Base-by-base conservation (phyloP, 768 basidiomycete genomes). In the Xerocomellus amylosporus region DNA sequence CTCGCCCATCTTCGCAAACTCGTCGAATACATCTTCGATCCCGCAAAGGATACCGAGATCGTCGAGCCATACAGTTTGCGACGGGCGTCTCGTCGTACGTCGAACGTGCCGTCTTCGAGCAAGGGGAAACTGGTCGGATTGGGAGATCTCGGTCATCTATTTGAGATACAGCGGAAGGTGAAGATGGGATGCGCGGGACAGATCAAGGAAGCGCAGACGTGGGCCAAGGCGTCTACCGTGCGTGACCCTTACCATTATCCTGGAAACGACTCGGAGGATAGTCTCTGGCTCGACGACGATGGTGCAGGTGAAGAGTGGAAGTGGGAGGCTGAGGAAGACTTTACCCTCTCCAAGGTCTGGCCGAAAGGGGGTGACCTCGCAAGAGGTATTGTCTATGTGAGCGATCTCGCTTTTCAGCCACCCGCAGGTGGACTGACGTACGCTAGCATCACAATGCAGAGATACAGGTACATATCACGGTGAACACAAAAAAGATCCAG, bases 281-380 rank as follows among this genome's bases (percentile, higher is more conserved):
- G 68, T 39, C 56, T 63, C 36, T 63, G 69, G 58, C 55, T 68
- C 26, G 64, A 67, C 2, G 64, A 64, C n/a, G 59, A 65, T 0
- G 71, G 71, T 2, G 74, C 72, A 36, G 73, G 77, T 0, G 76
- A 76, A 6, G 77, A 74, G 9, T 87, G 86, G 81, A 77, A 74
- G 39, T 89, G 87, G 87, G 79, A 83, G 47, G 79, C 82, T 3
- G 88, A 89, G 63, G 84, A 87, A 61, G 87, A 87, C 56, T 77
- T 80, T 45, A 79, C 79, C 0, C 65, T 89, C 14, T 75, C 65
- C 8, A 79, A 83, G 61, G 80, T 80, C 5, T 90, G 86, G 85
- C 75, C 77, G 0, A 69, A 73, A 5, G 70, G 72, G 1, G 71
- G 70, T 2, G 75, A 75, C 44, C 75, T 72, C 8, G 53, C 66